These are phyloP conservation scores for Boletus eberwhitei DNA, from an alignment of 768 basidiomycete species.

Conservation along the genomic window DNA sequence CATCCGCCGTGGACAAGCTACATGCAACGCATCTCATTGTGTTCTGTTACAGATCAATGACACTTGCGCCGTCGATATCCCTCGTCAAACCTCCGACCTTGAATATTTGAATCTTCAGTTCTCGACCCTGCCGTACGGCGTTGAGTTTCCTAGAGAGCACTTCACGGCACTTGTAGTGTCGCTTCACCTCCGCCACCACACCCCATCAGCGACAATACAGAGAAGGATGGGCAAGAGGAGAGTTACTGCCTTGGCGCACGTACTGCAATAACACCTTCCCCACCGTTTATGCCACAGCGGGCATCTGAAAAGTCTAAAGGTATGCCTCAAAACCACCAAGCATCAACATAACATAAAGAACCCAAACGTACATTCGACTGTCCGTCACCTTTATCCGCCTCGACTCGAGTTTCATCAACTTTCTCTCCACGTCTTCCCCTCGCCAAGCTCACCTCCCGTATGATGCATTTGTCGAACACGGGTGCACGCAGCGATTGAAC, in stretches of 20 bases:
- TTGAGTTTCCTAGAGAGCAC: conserved; percentile 60
- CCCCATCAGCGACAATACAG: not conserved
- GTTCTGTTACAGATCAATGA: not conserved
- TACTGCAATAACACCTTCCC: conserved; percentile 93
- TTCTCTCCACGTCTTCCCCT: conserved; percentile 70
- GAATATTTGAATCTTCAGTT: too few species aligned
- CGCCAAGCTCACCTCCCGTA: conserved; percentile 70
- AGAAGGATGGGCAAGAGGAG: not conserved
- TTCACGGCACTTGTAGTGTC: conserved; percentile 95
- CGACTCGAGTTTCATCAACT: conserved; percentile 72
- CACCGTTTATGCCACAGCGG: conserved; percentile 90
- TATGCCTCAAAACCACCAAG: not conserved
- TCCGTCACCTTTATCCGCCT: conserved; percentile 88
- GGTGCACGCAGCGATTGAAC: conserved; percentile 64
- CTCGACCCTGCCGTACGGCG: conserved; percentile 27
- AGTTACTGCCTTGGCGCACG: conserved; percentile 74
- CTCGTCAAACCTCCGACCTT: not conserved
- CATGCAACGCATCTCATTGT: not conserved
- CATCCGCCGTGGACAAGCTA: not conserved
- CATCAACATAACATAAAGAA: too few species aligned
- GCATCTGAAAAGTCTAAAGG: conserved; percentile 52
- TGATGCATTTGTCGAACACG: conserved; percentile 64
- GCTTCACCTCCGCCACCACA: conserved; percentile 66
- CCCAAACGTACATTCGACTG: conserved; percentile 74
- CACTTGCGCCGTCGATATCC: too few species aligned